Base-by-base conservation (phyloP, 202 grass and related monocot species). In the Brachypodium distachyon region DNA sequence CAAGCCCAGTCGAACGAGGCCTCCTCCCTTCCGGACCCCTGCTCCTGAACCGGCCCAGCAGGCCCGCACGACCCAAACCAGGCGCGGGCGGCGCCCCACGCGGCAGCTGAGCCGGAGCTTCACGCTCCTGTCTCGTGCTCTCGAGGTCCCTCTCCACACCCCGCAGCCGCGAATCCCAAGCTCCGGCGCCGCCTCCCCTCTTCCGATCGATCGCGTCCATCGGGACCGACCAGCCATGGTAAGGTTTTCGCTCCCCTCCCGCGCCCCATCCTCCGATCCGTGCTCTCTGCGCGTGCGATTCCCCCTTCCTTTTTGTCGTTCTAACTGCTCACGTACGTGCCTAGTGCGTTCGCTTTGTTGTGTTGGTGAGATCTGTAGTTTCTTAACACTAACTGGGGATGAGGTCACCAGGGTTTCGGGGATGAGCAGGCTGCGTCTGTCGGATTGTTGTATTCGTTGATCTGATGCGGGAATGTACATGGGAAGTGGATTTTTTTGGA, bases 141-240 rank as follows among this genome's bases (percentile, higher is more conserved):
- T 36, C n/a, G 60, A 53, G 12, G 6, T 13, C 12, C 19, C 37
- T 34, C 38, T 27, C 36, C 33, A 61, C 40, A 39, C 29, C 19
- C 13, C 12, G 21, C 40, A 18, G 56, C 55, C 1, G 73, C 28
- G n/a, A 64, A 62, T 63, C 44, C 47, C 42, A n/a, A n/a, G n/a
- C 32, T 36, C 77, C 46, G 51, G 70, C 61, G 34, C 42, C 43
- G 52, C 44, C 37, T n/a, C 59, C 31, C 16, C 4, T 48, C 66
- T 7, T 47, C 42, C 22, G 41, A 47, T 68, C 65, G 39, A 72
- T 77, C 73, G 13, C 38, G 29, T 4, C 84, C 18, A 39, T 18
- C 54, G 26, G 52, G 40, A 57, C 29, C n/a, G 37, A 41, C 37
- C 53, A 44, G 63, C 25, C 64, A 87, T 87, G 84, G 79, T 82